These are phyloP conservation scores for Sugiyamaella neomexicana DNA, from an alignment of 1,139 yeast species.

Conservation along the genomic window DNA sequence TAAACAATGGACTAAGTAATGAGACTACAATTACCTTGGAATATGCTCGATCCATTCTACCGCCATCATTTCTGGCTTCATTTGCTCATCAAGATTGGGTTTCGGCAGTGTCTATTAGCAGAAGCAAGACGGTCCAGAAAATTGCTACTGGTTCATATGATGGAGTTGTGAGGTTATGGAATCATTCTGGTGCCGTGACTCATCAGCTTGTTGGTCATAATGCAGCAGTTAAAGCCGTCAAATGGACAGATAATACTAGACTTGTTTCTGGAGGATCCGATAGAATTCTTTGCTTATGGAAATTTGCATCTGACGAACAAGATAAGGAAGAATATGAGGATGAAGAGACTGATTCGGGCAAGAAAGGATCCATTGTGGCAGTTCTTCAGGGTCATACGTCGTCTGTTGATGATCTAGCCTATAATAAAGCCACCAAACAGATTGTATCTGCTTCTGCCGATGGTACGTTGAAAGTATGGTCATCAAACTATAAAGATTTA, in stretches of 20 bases:
- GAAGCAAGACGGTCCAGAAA: conserved; percentile 28
- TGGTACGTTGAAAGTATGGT: conserved; percentile 82
- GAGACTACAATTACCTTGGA: conserved; percentile 82
- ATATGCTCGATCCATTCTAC: conserved; percentile 88
- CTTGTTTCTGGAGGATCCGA: conserved; percentile 87
- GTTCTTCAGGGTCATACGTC: conserved; percentile 87
- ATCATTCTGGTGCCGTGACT: conserved; percentile 77
- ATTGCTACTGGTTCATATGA: conserved; percentile 91
- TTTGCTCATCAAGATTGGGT: conserved; percentile 96
- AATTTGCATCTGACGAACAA: conserved; percentile 50
- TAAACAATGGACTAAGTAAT: conserved; percentile 72
- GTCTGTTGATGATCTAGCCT: conserved; percentile 76
- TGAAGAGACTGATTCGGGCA: conserved; percentile 22
- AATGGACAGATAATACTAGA: conserved; percentile 61
- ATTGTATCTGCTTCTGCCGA: conserved; percentile 87
- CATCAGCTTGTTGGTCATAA: conserved; percentile 85
- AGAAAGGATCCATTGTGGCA: conserved; percentile 73
- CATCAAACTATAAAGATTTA: conserved; percentile 82
- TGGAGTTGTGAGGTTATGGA: conserved; percentile 89
- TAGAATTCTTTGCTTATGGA: conserved; percentile 87
- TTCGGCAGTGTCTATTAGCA: conserved; percentile 61
- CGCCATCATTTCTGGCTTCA: conserved; percentile 87
- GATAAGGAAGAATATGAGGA: conserved; percentile 33
- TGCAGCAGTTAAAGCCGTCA: conserved; percentile 78
- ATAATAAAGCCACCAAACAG: conserved; percentile 49